Percentiles rank a stretch among this genome's conserved stretches.
Evolutionary conservation across 192 early-diverging fungal species (phyloP).

Genomic region (Coemansia sp.): DNA sequence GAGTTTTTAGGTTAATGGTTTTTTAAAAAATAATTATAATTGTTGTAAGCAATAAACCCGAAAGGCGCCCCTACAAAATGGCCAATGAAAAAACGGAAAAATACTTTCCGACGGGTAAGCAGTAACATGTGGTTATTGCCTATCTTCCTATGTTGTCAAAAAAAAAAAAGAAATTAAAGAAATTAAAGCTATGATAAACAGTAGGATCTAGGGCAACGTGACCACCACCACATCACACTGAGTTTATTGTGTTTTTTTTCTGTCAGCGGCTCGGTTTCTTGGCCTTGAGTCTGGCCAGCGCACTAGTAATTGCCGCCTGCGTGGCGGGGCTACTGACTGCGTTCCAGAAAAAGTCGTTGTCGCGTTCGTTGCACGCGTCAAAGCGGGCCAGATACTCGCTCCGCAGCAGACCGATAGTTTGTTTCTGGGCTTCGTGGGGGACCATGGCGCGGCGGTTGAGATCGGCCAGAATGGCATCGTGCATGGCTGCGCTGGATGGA

Average conservation of each 20-base stretch:
- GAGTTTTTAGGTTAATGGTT: background rate
- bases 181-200: slow-evolving; percentile 5
- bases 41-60: background rate
- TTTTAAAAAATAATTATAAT: background rate
- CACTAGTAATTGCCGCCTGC: slow-evolving; percentile 10
- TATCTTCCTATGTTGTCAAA: background rate
- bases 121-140: background rate
- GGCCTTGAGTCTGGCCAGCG: slow-evolving; percentile 18
- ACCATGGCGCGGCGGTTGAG: slow-evolving; percentile 8
- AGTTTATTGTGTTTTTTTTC: background rate
- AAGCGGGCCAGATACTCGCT: slow-evolving; percentile 20
- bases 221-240: background rate
- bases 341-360: slow-evolving; percentile 25
- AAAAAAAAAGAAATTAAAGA: slow-evolving; percentile 2
- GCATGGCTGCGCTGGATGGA: slow-evolving; percentile 9
- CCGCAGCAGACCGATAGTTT: slow-evolving; percentile 19
- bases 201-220: slow-evolving; percentile 1
- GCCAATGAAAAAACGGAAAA: background rate
- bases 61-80: background rate
- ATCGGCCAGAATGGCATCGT: slow-evolving; percentile 8
- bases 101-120: background rate
- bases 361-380: slow-evolving; percentile 21
- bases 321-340: slow-evolving; percentile 19
- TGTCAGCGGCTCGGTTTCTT: background rate
- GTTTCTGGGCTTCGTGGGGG: slow-evolving; percentile 15